Base-by-base conservation (phyloP, 306 rosid species). In the Senna tora region DNA sequence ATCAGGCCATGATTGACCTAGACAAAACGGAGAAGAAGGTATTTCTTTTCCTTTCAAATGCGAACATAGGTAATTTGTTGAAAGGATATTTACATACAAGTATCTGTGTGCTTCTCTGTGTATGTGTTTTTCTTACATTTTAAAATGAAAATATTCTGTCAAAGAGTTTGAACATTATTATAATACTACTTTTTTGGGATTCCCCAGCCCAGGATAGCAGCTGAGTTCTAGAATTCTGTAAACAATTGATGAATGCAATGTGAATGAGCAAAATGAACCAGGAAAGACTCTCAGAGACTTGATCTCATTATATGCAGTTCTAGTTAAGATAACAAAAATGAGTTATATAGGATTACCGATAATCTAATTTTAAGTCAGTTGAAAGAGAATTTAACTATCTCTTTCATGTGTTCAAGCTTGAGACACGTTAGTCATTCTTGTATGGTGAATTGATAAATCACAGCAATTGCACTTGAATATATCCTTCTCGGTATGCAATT, bases 1-100 rank as follows among this genome's bases (percentile, higher is more conserved):
- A 94, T 80, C 91, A 87, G 74, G 97, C 95, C 52, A 89, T 94
- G 97, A 89, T 79, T 36, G 97, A 89, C 86, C 82, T 94, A 57
- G 97, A 94, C 78, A 94, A 79, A 83, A 91, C 98, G n/a, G 98
- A 89, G 79, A 94, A 94, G 84, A 94, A 91, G 98, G 98, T 90
- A 55, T 4, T 36, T 1, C 16, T 21, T 43, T 61, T 36, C 32
- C 12, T 49, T 60, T 80, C 36, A 11, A 3, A 16, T 47, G 61
- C 34, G 15, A 52, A 49, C 36, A 13, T 30, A 36, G 42, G 22
- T 55, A 42, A 51, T 74, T 73, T 73, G 64, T 61, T 62, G 5
- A 66, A 65, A 51, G 47, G 54, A 11, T 34, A 33, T 46, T 46
- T 39, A 14, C 50, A 4, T 28, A 34, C 42, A 51, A 28, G 50